Evolutionary conservation across 495 filamentous ascomycete species (phyloP).

Genomic region (Letharia columbiana): DNA sequence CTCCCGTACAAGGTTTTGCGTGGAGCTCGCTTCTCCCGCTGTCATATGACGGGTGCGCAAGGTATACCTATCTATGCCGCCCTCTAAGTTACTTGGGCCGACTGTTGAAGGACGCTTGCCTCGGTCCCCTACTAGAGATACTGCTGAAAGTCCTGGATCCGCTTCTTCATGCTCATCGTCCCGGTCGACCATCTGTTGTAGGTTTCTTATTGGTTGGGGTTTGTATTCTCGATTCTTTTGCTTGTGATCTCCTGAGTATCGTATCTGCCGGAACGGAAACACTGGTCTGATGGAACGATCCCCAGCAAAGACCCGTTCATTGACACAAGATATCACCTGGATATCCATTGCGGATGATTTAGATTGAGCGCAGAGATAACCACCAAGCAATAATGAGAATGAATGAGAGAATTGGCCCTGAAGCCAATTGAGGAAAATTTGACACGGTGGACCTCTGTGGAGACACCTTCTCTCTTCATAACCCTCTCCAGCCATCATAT

Average conservation of each 20-base stretch:
- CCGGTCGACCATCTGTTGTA: constrained; percentile 8
- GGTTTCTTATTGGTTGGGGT: background rate
- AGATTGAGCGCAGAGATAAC: background rate
- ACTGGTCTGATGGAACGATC: background rate
- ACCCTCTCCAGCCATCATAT: constrained; percentile 7
- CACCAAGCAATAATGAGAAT: constrained; percentile 5
- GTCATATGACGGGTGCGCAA: background rate
- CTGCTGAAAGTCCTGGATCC: background rate
- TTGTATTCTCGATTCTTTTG: background rate
- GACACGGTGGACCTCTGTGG: background rate
- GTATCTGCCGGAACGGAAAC: background rate
- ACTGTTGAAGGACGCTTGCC: background rate
- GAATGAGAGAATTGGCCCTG: background rate
- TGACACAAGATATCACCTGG: background rate
- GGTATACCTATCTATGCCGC: background rate
- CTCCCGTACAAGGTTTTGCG: background rate
- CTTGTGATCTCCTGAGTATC: background rate
- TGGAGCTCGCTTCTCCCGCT: constrained; percentile 1
- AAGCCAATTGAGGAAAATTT: background rate
- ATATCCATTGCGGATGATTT: constrained; percentile 4
- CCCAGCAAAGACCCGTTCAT: background rate
- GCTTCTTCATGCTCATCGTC: background rate
- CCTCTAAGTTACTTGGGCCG: background rate
- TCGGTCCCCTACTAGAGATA: background rate
- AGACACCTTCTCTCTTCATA: background rate